phyloP scores from a whole-genome alignment of 2,329 filamentous ascomycete species.

The Eurotiales sp. region DNA sequence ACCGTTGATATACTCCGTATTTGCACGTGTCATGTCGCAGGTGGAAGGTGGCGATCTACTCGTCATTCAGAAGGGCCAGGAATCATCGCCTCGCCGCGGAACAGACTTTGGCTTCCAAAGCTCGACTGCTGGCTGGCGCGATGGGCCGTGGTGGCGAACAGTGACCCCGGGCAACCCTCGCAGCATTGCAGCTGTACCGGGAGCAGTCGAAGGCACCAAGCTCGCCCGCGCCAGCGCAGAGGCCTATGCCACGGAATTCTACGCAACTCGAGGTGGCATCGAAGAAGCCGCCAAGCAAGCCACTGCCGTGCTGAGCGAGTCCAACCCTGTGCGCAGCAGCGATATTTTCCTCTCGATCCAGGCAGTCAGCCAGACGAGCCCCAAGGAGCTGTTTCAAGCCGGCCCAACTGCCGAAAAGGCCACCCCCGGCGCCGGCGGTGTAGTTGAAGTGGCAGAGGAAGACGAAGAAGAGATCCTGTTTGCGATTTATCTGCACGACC shows the following conservation, averaged over 20 bases:
- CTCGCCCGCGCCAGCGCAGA: constrained; percentile 86
- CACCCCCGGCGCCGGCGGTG: constrained; percentile 20
- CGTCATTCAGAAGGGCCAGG: constrained; percentile 88
- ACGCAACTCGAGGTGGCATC: constrained; percentile 70
- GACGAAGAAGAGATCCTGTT: constrained; percentile 63
- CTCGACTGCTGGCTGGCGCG: constrained; percentile 66
- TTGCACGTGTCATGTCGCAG: constrained; percentile 96
- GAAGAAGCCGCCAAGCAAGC: constrained; percentile 76
- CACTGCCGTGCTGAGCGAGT: constrained; percentile 72
- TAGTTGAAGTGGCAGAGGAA: constrained; percentile 34
- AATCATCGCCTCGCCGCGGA: constrained; percentile 67
- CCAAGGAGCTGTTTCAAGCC: constrained; percentile 65
- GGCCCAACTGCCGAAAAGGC: constrained; percentile 43
- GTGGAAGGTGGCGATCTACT: constrained; percentile 94
- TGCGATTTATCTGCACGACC: constrained; percentile 77
- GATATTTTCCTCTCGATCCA: constrained; percentile 97
- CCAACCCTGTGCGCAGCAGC: constrained; percentile 84
- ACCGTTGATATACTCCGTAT: constrained; percentile 84
- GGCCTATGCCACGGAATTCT: constrained; percentile 81
- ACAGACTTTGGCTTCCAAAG: constrained; percentile 39
- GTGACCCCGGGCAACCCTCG: constrained; percentile 59
- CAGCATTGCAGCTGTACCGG: constrained; percentile 74
- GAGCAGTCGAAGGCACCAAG: constrained; percentile 82
- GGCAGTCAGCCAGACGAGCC: constrained; percentile 65
- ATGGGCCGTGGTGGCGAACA: constrained; percentile 91